Percentiles rank a stretch among this genome's conserved stretches.
Conservation (phyloP, 768 basidiomycete genomes). For the Phanerochaete sordida region DNA sequence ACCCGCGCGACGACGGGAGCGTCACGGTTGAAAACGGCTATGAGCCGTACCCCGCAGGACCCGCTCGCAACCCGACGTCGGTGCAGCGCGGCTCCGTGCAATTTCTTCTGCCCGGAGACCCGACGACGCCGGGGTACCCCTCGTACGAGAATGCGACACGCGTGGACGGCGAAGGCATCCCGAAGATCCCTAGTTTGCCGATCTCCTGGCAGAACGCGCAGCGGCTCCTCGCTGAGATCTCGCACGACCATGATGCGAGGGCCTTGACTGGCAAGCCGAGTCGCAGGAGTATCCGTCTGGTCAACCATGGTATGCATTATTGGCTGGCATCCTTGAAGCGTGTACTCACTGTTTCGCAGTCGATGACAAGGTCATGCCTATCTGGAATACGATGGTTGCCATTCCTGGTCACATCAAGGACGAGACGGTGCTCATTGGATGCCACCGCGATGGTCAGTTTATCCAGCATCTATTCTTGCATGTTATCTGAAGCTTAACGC, state of each 20-base stretch:
- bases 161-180: slow-evolving; percentile 51
- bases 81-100: slow-evolving; percentile 87
- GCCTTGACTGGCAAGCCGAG: slow-evolving; percentile 48
- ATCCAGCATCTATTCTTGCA: background rate
- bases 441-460: slow-evolving; percentile 78
- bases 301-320: slow-evolving; percentile 46
- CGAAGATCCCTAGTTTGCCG: slow-evolving; percentile 80
- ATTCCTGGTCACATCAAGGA: slow-evolving; percentile 82
- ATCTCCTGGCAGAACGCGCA: slow-evolving; percentile 84
- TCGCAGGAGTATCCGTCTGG: slow-evolving; percentile 42
- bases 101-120: slow-evolving; percentile 59
- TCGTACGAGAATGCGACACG: slow-evolving; percentile 81
- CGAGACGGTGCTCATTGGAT: slow-evolving; percentile 84
- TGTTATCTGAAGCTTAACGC: background rate
- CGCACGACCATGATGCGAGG: slow-evolving; percentile 33
- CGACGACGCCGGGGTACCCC: slow-evolving; percentile 86
- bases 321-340: background rate
- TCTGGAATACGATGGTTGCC: slow-evolving; percentile 84
- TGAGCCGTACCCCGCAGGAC: slow-evolving; percentile 77
- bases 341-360: slow-evolving; percentile 39
- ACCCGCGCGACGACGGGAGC: slow-evolving; percentile 81
- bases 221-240: slow-evolving; percentile 46
- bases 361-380: slow-evolving; percentile 75
- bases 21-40: slow-evolving; percentile 78
- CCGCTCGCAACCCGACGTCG: slow-evolving; percentile 83